Percentiles rank a stretch among this genome's conserved stretches.
Conservation (phyloP, 2,329 filamentous ascomycete species). For the Cercospora sojina region DNA sequence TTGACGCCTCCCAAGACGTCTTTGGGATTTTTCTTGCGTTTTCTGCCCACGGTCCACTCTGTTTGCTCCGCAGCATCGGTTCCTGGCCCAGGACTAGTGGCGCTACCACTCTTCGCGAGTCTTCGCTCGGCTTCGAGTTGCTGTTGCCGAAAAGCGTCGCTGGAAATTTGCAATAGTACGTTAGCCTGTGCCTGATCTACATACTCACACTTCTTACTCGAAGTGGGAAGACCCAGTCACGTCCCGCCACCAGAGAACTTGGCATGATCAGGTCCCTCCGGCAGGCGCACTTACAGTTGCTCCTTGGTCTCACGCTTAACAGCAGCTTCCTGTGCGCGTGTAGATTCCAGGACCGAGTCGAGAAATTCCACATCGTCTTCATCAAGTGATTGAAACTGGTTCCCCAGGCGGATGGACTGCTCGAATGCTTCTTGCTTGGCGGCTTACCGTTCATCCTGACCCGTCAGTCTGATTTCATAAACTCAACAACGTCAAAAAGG, state of each 20-base stretch:
- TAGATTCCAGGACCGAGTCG: constrained; percentile 58
- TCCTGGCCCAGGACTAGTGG: constrained; percentile 40
- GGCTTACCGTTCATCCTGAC: constrained; percentile 47
- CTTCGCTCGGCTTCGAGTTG: constrained; percentile 58
- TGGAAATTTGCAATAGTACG: not conserved
- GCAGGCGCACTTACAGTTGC: constrained; percentile 42
- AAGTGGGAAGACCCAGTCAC: not conserved
- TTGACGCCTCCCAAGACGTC: constrained; percentile 46
- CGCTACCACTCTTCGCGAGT: constrained; percentile 31
- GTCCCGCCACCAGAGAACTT: not conserved
- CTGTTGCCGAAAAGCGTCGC: constrained; percentile 57
- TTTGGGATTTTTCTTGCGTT: constrained; percentile 43
- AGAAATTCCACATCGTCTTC: constrained; percentile 78
- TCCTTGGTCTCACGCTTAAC: constrained; percentile 59
- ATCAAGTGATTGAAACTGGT: constrained; percentile 75
- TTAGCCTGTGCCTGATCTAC: not conserved
- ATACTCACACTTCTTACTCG: not conserved
- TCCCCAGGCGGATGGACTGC: constrained; percentile 66
- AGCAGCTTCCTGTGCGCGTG: constrained; percentile 56
- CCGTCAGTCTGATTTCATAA: constrained; percentile 28
- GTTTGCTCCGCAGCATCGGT: constrained; percentile 47
- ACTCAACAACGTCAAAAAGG: not conserved
- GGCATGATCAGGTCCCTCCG: not conserved
- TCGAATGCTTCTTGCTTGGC: constrained; percentile 82
- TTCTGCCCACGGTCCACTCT: constrained; percentile 25